Evolutionary conservation across 1,139 yeast species (phyloP).

Genomic region (Wickerhamomyces sp.): DNA sequence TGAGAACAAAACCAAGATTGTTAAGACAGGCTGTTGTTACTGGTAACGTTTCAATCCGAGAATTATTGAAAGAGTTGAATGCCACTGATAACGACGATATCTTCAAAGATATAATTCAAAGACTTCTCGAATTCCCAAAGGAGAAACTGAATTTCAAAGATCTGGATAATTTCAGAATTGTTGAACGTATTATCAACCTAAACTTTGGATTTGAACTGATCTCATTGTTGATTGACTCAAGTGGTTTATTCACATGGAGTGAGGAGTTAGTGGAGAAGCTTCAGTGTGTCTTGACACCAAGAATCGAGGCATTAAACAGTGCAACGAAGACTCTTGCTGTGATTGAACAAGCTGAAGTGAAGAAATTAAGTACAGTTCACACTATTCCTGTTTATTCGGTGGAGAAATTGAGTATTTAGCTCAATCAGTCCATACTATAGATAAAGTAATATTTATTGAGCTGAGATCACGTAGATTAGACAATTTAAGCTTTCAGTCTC

Average conservation of each 20-base stretch:
- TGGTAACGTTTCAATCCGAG: slow-evolving; percentile 59
- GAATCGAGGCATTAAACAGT: slow-evolving; percentile 43
- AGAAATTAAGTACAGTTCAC: slow-evolving; percentile 27
- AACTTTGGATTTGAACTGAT: slow-evolving; percentile 57
- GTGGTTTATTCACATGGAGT: slow-evolving; percentile 65
- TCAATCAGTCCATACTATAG: too few relatives aligned
- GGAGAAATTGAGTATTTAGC: slow-evolving; percentile 41
- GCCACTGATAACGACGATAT: slow-evolving; percentile 55
- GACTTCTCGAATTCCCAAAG: slow-evolving; percentile 48
- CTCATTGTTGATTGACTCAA: slow-evolving; percentile 63
- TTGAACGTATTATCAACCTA: slow-evolving; percentile 34
- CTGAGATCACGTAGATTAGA: too few relatives aligned
- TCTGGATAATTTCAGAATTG: slow-evolving; percentile 28
- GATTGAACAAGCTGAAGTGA: slow-evolving; percentile 44
- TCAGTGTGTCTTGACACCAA: slow-evolving; percentile 38
- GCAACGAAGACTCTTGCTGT: slow-evolving; percentile 53
- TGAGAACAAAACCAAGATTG: slow-evolving; percentile 52
- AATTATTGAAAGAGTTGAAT: slow-evolving; percentile 54
- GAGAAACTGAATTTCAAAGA: slow-evolving; percentile 29
- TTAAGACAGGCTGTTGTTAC: slow-evolving; percentile 79
- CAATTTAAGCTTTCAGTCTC: too few relatives aligned
- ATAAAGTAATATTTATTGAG: too few relatives aligned
- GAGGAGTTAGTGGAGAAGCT: slow-evolving; percentile 42
- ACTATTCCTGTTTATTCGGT: slow-evolving; percentile 47
- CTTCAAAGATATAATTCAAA: slow-evolving; percentile 61